phyloP scores from a whole-genome alignment of 2,329 filamentous ascomycete species.

The Hyphodiscus sp. region DNA sequence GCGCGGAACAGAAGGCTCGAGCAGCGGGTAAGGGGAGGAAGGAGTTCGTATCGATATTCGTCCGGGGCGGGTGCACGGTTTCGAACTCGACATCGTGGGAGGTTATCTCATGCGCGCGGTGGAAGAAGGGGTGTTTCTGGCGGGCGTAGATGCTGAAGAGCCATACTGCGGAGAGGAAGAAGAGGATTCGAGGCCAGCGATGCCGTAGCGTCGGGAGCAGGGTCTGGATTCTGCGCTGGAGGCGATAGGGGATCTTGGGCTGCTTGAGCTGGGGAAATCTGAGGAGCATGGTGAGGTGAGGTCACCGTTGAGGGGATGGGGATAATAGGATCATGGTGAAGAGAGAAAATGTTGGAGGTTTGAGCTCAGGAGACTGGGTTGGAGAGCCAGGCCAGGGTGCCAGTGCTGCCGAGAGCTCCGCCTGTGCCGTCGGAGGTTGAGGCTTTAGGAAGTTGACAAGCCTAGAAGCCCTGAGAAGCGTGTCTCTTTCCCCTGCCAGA shows the following conservation, averaged over 20 bases:
- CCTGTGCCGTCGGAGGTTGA: background rate
- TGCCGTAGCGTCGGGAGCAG: background rate
- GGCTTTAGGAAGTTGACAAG: too few relatives aligned
- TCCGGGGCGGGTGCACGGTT: background rate
- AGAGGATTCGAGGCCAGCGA: constrained; percentile 8
- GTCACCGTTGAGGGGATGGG: background rate
- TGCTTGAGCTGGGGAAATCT: background rate
- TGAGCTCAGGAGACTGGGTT: too few relatives aligned
- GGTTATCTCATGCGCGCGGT: constrained; percentile 11
- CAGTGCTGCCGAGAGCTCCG: background rate
- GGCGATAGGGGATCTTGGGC: background rate
- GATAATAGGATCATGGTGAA: background rate
- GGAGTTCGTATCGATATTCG: background rate
- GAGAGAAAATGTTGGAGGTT: too few relatives aligned
- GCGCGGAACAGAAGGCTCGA: constrained; percentile 8
- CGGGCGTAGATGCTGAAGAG: constrained; percentile 6
- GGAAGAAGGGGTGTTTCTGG: constrained; percentile 9
- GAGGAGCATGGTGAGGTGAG: constrained; percentile 4
- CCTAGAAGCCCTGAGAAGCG: too few relatives aligned
- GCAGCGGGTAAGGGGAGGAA: constrained; percentile 8
- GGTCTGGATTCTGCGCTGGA: constrained; percentile 4
- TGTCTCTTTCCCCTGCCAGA: too few relatives aligned
- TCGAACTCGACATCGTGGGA: constrained; percentile 10
- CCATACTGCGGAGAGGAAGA: constrained; percentile 4
- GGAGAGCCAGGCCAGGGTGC: too few relatives aligned